Evolutionary conservation across 352 stramenopile genomes (phyloP).

Genomic region (Globisporangium megalacanthum): DNA sequence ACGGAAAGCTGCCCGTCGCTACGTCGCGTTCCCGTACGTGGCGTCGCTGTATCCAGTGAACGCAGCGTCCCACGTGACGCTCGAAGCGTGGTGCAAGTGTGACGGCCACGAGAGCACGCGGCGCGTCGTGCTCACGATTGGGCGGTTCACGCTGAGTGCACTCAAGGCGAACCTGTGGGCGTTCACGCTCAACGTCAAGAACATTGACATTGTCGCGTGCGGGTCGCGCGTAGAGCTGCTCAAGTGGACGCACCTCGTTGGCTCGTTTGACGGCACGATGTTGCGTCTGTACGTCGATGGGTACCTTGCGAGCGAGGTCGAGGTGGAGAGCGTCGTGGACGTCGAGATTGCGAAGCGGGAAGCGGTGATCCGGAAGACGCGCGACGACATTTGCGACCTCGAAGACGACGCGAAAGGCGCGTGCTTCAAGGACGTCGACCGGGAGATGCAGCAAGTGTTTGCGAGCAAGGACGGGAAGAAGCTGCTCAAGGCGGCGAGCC

Average conservation of each 20-base stretch:
- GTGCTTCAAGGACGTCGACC: slow-evolving; percentile 74
- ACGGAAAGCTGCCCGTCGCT: slow-evolving; percentile 46
- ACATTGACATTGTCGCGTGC: slow-evolving; percentile 67
- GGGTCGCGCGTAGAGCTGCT: slow-evolving; percentile 44
- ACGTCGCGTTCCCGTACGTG: slow-evolving; percentile 46
- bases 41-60: slow-evolving; percentile 30
- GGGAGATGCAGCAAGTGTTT: slow-evolving; percentile 59
- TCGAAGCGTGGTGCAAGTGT: slow-evolving; percentile 79
- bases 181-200: slow-evolving; percentile 75
- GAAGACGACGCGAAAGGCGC: slow-evolving; percentile 69
- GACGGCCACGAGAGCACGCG: slow-evolving; percentile 65
- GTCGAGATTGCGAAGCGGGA: slow-evolving; percentile 58
- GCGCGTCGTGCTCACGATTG: slow-evolving; percentile 63
- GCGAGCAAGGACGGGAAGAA: slow-evolving; percentile 63
- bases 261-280: slow-evolving; percentile 86
- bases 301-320: slow-evolving; percentile 60
- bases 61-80: slow-evolving; percentile 34
- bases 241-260: slow-evolving; percentile 85
- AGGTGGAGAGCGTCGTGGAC: slow-evolving; percentile 69
- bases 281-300: slow-evolving; percentile 81
- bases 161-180: slow-evolving; percentile 73
- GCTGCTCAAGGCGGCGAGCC: slow-evolving; percentile 49
- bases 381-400: slow-evolving; percentile 66
- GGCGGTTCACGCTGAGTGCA: slow-evolving; percentile 65
- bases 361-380: slow-evolving; percentile 59